phyloP scores from a whole-genome alignment of 495 filamentous ascomycete genomes.

The Hyaloscypha finlandica region DNA sequence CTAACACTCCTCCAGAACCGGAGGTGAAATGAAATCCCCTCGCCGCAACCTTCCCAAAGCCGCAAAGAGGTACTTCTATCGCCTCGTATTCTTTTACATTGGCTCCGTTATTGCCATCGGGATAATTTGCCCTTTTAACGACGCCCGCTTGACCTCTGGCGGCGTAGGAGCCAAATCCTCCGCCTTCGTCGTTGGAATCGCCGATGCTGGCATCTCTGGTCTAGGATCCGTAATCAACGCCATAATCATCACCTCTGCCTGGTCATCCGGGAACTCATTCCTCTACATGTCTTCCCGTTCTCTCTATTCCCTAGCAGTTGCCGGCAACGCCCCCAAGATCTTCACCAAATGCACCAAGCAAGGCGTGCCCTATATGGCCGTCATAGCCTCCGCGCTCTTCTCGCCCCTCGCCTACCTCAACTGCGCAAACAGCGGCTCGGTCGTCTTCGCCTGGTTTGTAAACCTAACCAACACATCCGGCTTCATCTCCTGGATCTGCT shows the following conservation, averaged over 20 bases:
- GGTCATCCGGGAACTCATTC: constrained; percentile 63
- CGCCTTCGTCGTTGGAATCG: constrained; percentile 61
- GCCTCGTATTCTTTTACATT: constrained; percentile 59
- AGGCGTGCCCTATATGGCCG: constrained; percentile 62
- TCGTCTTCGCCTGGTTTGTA: constrained; percentile 69
- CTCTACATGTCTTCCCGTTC: constrained; percentile 57
- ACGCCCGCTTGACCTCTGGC: constrained; percentile 51
- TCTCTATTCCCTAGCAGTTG: constrained; percentile 55
- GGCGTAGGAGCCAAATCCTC: constrained; percentile 56
- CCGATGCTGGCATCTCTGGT: constrained; percentile 49
- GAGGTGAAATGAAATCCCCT: constrained; percentile 44
- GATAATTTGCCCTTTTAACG: constrained; percentile 56
- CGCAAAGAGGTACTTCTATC: constrained; percentile 48
- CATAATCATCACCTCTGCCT: constrained; percentile 59
- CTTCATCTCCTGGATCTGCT: constrained; percentile 65
- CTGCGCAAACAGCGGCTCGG: constrained; percentile 62
- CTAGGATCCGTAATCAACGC: constrained; percentile 54
- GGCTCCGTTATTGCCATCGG: constrained; percentile 55
- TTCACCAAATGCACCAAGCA: constrained; percentile 51
- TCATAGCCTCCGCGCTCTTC: constrained; percentile 61
- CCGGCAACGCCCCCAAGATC: constrained; percentile 49
- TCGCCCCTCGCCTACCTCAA: constrained; percentile 78
- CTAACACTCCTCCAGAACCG: constrained; percentile 33
- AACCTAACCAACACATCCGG: constrained; percentile 61
- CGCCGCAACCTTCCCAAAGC: constrained; percentile 53